Evolutionary conservation across 75 land plant species (phyloP).

Genomic region (Larix kaempferi): DNA sequence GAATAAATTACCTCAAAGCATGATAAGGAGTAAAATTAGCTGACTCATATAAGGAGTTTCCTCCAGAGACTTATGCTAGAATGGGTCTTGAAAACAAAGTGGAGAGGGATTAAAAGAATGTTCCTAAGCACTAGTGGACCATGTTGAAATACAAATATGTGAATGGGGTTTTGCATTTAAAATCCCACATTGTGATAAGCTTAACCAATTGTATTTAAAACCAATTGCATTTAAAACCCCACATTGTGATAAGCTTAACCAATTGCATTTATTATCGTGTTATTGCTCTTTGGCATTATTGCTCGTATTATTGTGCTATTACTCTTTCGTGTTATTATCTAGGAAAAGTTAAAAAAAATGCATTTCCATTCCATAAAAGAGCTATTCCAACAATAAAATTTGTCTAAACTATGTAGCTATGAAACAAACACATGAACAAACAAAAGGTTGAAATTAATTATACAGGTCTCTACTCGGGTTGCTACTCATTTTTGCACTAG

Average conservation of each 20-base stretch:
- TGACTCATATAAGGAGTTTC: slow-evolving; percentile 69
- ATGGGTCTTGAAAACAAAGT: slow-evolving; percentile 49
- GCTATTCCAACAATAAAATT: background rate
- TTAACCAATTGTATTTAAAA: slow-evolving; percentile 54
- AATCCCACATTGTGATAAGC: slow-evolving; percentile 75
- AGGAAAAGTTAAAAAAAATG: no score
- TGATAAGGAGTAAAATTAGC: slow-evolving; percentile 71
- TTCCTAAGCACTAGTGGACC: slow-evolving; percentile 67
- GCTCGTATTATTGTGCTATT: no score
- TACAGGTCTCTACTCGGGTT: background rate
- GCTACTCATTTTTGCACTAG: background rate
- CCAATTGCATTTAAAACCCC: no score
- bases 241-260: no score
- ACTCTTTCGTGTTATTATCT: no score
- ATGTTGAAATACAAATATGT: slow-evolving; percentile 51
- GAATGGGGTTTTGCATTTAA: slow-evolving; percentile 60
- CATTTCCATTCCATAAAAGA: background rate
- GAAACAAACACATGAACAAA: background rate
- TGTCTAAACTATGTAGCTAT: background rate
- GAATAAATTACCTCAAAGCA: no score
- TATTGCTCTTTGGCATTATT: no score
- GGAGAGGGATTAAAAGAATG: slow-evolving; percentile 53
- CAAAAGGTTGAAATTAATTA: background rate
- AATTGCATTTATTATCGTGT: no score
- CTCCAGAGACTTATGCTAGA: slow-evolving; percentile 42